Base-by-base conservation (phyloP, 2,329 filamentous ascomycete species). In the Macrophomina phaseolina region DNA sequence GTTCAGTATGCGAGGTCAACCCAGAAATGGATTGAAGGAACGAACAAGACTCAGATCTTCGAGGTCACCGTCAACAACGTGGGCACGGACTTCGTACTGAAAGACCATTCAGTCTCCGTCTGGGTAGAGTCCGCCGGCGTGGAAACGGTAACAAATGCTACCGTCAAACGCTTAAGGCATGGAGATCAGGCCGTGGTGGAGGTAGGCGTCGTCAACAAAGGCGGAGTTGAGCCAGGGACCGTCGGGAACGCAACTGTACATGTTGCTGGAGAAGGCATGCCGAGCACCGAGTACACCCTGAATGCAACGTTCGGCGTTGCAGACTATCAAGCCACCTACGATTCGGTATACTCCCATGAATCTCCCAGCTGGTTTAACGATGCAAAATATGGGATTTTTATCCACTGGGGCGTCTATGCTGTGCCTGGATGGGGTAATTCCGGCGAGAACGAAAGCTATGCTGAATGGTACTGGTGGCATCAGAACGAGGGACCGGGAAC, bases 361-460 rank as follows among this genome's bases (percentile, higher is more conserved):
- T 80, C 80, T 11, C 85, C 85, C 0, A 76, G 80, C 7, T 87
- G 86, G 86, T 88, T 82, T 68, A 79, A 84, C 64, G 78, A 82
- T 51, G 83, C 79, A 16, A 88, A 89, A 67, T 88, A 79, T 69
- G 86, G 86, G 0, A 87, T 88, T 40, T 88, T 89, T 70, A 85
- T 88, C 46, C 86, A 88, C 68, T 88, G 86, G 84, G 86, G 86
- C 0, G 77, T 82, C 0, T 88, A 87, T 69, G 75, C 84, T 0
- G 85, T 87, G 0, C 83, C 86, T 0, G 85, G 82, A 4, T 88
- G 85, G 84, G 86, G 86, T 1, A 81, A 81, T 46, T 69, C 69
- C 2, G 72, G 73, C 6, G 67, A 74, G 4, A 78, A 80, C 56
- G 81, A 81, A 68, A 73, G 68, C 36, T 81, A 78, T 67, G 76